Conservation (phyloP, 352 stramenopile genomes). For the Chrysophaeum taylorii region DNA sequence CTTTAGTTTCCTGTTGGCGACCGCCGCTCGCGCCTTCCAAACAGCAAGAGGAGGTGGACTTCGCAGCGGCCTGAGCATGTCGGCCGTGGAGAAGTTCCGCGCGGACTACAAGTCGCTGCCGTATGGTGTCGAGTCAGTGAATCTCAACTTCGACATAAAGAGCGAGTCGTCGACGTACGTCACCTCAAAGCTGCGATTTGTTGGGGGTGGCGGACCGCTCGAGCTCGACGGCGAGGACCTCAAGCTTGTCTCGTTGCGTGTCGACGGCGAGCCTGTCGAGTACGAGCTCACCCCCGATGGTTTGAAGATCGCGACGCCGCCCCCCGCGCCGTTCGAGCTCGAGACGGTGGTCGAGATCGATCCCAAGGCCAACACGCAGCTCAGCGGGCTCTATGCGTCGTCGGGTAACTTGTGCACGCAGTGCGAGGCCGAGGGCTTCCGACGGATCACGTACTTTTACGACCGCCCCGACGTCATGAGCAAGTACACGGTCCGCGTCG, state of each 20-base stretch:
- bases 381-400: conserved; percentile 61
- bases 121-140: conserved; percentile 24
- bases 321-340: conserved; percentile 16
- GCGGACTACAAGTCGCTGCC: conserved; percentile 20
- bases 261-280: conserved; percentile 38
- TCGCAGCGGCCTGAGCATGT: too few relatives aligned
- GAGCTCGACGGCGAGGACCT: conserved; percentile 54
- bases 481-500: conserved; percentile 49
- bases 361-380: conserved; percentile 58
- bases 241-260: conserved; percentile 30
- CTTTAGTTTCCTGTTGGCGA: too few relatives aligned
- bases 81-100: conserved; percentile 23
- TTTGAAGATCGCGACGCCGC: conserved; percentile 21
- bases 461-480: conserved; percentile 75
- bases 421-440: conserved; percentile 60
- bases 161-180: conserved; percentile 44
- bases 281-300: conserved; percentile 32
- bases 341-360: conserved; percentile 43
- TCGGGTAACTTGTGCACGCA: conserved; percentile 61
- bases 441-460: conserved; percentile 64
- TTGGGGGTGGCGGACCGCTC: conserved; percentile 19
- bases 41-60: too few relatives aligned
- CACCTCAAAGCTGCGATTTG: conserved; percentile 27
- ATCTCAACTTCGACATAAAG: conserved; percentile 50
- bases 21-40: too few relatives aligned